Base-by-base conservation (phyloP, 192 early-diverging fungal species). In the Geranomyces michiganensis region DNA sequence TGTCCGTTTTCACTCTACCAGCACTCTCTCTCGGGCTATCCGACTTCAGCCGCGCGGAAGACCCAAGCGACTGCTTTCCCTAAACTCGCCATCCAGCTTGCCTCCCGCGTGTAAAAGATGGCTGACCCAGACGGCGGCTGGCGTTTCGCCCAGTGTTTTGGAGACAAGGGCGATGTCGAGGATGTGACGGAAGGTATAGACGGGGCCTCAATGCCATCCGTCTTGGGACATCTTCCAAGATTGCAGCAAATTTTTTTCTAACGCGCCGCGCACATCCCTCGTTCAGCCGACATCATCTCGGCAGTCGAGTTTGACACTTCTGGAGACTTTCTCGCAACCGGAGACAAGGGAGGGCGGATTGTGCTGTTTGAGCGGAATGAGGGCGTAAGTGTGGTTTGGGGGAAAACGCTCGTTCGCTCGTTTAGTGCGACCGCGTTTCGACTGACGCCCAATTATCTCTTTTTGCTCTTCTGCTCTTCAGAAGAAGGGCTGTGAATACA, bases 401-500 rank as follows among this genome's bases (percentile, higher is more conserved):
- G 22, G 46, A 10, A 47, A 47, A 24, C 36, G 31, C 10, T 48
- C 32, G 4, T 26, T 41, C 32, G n/a, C 24, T 0, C 21, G 15
- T 48, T 46, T 17, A 12, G 27, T 48, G 29, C 24, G 30, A 64
- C n/a, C n/a, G n/a, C n/a, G n/a, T n/a, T n/a, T n/a, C n/a, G n/a
- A 49, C 21, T n/a, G 17, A 1, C 58, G 9, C 26, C 3, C 58
- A 17, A 1, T 7, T 31, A 5, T 32, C 17, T 60, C n/a, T 55
- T 65, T 46, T 41, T 36, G 19, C 26, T 53, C 7, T 53, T 53
- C 15, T 6, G 3, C 17, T 12, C 41, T 75, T 29, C 82, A 98
- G 95, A 99, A 99, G 87, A 93, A 95, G 81, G 90, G 92, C n/a
- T 97, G 96, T 82, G 96, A 99, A 81, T 99, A 97, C 87, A 96